Base-by-base conservation (phyloP, 2,329 filamentous ascomycete species). In the Metarhizium guizhouense region DNA sequence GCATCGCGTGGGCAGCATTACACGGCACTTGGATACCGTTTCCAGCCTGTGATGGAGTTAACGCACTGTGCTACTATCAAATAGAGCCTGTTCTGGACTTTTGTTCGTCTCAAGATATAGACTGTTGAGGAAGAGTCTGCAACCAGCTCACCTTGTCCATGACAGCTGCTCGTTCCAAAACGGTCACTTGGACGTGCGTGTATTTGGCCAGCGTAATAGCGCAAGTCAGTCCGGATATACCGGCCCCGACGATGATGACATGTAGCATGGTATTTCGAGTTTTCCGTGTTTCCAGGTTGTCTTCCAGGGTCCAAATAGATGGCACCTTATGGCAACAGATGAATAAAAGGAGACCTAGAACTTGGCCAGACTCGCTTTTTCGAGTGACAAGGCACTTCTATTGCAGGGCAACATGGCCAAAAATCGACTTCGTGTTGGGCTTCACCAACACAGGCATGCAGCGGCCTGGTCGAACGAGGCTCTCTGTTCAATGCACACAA, bases 11-110 rank as follows among this genome's bases (percentile, higher is more conserved):
- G 4, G 52, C 42, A n/a, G 60, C 60, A 36, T 62, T 62, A 11
- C 57, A 58, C 3, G 60, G 58, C 10, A 62, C 43, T 36, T 61
- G 60, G 25, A 62, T 54, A n/a, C 59, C 60, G 20, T 60, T 57
- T 3, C 59, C 59, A 3, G 52, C 52, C 60, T 62, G 47, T 13
- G 43, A 16, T 18, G 29, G 11, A 34, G 43, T 50, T 42, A 40
- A n/a, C 38, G 38, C 13, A 11, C 5, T 13, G 38, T 5, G 13
- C 13, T 40, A 16, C 11, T 16, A 40, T 14, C 34, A 36, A 13
- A 4, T 1, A 25, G 25, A 25, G 25, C 25, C 25, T 25, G 1
- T 25, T 25, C 1, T 25, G 25, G 25, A 4, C 25, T 25, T 25
- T 25, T 25, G 25, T 4, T 25, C 25, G 25, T 25, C 25, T 4